Evolutionary conservation across 257 asterid genomes (phyloP).

Genomic region (Plantago ovata): DNA sequence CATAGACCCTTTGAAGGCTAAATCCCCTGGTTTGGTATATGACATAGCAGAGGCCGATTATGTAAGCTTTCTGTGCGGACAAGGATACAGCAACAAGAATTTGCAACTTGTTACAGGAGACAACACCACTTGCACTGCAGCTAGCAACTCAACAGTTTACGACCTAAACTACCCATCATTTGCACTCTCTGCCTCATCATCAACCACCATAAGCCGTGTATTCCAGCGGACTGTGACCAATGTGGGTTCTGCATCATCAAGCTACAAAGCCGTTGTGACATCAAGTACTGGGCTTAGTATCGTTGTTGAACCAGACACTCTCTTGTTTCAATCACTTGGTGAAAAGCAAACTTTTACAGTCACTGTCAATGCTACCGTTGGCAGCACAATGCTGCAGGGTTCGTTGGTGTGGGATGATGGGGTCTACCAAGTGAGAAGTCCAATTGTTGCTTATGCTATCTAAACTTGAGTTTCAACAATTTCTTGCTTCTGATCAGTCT

Average conservation of each 20-base stretch:
- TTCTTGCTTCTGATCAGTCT: too few species aligned
- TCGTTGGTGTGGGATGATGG: too few species aligned
- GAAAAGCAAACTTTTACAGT: slow-evolving; percentile 39
- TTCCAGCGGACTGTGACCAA: slow-evolving; percentile 54
- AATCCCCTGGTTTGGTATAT: slow-evolving; percentile 56
- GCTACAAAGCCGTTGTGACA: slow-evolving; percentile 32
- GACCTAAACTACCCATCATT: slow-evolving; percentile 67
- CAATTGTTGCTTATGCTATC: too few species aligned
- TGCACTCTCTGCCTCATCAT: slow-evolving; percentile 25
- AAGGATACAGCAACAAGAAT: slow-evolving; percentile 50
- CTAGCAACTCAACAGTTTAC: slow-evolving; percentile 40
- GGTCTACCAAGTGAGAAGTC: too few species aligned
- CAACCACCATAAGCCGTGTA: slow-evolving; percentile 19
- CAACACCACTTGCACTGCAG: slow-evolving; percentile 37
- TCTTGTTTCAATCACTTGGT: slow-evolving; percentile 37
- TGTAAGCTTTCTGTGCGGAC: slow-evolving; percentile 64
- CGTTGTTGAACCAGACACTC: slow-evolving; percentile 35
- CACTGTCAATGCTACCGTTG: slow-evolving; percentile 24
- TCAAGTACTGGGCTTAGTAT: slow-evolving; percentile 26
- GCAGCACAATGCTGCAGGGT: slow-evolving; percentile 30
- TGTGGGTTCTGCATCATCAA: slow-evolving; percentile 51
- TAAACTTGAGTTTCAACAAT: too few species aligned
- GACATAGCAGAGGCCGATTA: slow-evolving; percentile 48
- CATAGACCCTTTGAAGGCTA: slow-evolving; percentile 54
- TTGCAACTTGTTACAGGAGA: slow-evolving; percentile 49